Conservation (phyloP, 768 basidiomycete species). For the Auriculariales sp. region DNA sequence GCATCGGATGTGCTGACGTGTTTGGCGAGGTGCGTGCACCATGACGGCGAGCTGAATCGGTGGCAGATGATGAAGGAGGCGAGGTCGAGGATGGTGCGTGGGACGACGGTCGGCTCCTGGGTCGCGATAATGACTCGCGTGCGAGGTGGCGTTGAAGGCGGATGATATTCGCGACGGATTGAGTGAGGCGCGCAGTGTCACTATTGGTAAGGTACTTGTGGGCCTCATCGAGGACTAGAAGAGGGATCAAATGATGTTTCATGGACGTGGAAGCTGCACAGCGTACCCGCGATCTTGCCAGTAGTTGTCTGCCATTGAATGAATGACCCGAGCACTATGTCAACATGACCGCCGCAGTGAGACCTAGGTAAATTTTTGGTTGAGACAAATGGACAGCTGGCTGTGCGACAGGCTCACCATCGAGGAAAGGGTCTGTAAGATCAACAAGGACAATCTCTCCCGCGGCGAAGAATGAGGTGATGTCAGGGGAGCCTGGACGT, state of each 20-base stretch:
- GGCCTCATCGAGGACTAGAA: constrained; percentile 55
- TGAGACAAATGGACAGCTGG: neutral
- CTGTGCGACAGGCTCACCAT: constrained; percentile 12
- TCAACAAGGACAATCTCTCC: constrained; percentile 57
- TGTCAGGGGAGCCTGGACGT: constrained; percentile 18
- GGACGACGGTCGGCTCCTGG: constrained; percentile 66
- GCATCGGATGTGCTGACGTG: constrained; percentile 26
- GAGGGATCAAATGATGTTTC: neutral
- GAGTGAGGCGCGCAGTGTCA: constrained; percentile 38
- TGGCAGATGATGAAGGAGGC: constrained; percentile 54
- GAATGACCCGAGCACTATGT: constrained; percentile 3
- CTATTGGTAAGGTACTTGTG: constrained; percentile 56
- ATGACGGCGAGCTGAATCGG: constrained; percentile 59
- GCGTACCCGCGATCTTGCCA: constrained; percentile 2
- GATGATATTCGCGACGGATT: constrained; percentile 40
- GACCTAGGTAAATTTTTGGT: neutral
- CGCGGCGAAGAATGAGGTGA: constrained; percentile 27
- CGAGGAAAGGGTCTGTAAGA: constrained; percentile 60
- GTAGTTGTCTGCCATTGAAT: neutral
- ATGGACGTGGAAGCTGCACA: neutral
- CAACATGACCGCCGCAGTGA: neutral
- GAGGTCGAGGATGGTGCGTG: constrained; percentile 49
- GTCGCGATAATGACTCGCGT: constrained; percentile 66
- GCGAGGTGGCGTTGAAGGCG: constrained; percentile 59
- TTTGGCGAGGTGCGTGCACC: constrained; percentile 56